Base-by-base conservation (phyloP, 805 yeast species). In the Lipomyces sp. region DNA sequence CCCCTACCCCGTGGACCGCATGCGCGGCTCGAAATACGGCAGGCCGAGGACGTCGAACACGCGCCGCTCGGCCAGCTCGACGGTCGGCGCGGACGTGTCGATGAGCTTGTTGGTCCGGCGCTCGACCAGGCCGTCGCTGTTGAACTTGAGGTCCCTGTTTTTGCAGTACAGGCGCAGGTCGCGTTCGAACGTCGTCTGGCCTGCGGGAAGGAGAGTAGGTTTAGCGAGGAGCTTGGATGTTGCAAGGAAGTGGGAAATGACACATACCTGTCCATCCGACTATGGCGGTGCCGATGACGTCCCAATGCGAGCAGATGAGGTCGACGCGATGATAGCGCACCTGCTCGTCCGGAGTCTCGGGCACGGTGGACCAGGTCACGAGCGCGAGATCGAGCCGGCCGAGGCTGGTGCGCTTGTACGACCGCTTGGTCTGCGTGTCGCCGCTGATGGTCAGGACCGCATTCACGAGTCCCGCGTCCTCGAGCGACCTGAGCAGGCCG, bases 241-340 rank as follows among this genome's bases (percentile, higher is more conserved):
- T 40, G 19, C 2, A n/a, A 28, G 32, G 37, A 26, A 34, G n/a
- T 39, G 24, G 22, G 4, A 4, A 10, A 11, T 13, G n/a, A n/a
- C n/a, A 23, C 54, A 10, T 37, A 45, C 60, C 61, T n/a, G 61
- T 57, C 61, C 61, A 57, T 23, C 61, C 61, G 22, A 57, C 53
- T 2, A 57, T 40, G 3, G 61, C 61, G 7, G 55, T 21, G 13
- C 61, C 61, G 29, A 49, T 34, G 22, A 46, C 36, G 10, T 31
- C 33, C 50, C 61, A 59, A 23, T 59, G 55, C 5, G 46, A 55
- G 26, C 53, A 38, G 24, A 57, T 57, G 8, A 57, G 42, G 31
- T 57, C 61, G 18, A 57, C 61, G n/a, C 61, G 42, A 24, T 43
- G 36, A 19, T 57, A 54, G 10, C 24, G 21, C 23, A 47, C 10